Percentiles rank a stretch among this genome's conserved stretches.
Evolutionary conservation across 352 stramenopile species (phyloP).

Genomic region (Pythium guiyangense): DNA sequence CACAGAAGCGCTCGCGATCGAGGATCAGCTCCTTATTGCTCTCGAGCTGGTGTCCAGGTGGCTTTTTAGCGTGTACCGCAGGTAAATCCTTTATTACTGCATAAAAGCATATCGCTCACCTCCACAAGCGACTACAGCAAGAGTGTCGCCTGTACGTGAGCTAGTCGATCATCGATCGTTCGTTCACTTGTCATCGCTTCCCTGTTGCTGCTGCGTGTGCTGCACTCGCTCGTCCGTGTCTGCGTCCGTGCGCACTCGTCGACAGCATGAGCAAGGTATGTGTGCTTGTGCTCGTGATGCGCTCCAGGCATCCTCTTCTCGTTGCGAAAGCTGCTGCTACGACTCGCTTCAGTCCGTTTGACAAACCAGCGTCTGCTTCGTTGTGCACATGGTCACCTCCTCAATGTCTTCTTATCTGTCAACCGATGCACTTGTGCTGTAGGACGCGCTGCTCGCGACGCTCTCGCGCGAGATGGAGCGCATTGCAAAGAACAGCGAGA

Average conservation of each 20-base stretch:
- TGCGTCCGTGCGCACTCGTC: too few species aligned
- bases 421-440: not conserved
- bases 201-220: too few species aligned
- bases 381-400: not conserved
- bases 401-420: not conserved
- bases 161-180: not conserved
- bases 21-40: too few species aligned
- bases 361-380: not conserved
- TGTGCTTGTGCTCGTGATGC: not conserved
- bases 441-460: slow-evolving; percentile 30
- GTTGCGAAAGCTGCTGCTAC: too few species aligned
- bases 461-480: slow-evolving; percentile 73
- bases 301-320: too few species aligned
- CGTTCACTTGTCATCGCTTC: not conserved
- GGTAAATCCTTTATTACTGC: too few species aligned
- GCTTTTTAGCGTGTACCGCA: too few species aligned
- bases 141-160: too few species aligned
- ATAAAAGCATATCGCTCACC: too few species aligned
- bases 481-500: slow-evolving; percentile 67
- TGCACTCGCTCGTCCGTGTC: not conserved
- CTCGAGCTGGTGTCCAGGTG: too few species aligned
- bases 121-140: too few species aligned
- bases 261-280: not conserved
- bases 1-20: too few species aligned
- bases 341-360: not conserved